phyloP scores from a whole-genome alignment of 768 basidiomycete genomes.

The Infundibulicybe gibba region DNA sequence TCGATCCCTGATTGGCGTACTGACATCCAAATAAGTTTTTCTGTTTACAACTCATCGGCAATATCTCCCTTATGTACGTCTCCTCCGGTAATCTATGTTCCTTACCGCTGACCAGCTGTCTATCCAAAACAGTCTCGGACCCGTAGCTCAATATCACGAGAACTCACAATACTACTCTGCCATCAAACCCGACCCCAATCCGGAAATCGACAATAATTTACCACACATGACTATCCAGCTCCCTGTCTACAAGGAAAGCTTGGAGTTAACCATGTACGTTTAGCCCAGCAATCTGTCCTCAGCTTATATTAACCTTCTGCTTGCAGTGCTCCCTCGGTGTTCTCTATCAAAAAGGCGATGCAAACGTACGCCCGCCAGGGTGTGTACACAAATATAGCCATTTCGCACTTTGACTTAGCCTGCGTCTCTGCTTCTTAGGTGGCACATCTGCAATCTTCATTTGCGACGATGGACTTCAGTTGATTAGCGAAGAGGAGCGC shows the following conservation, averaged over 20 bases:
- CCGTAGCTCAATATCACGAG: slow-evolving; percentile 79
- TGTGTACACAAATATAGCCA: slow-evolving; percentile 1
- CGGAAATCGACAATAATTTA: slow-evolving; percentile 62
- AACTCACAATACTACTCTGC: slow-evolving; percentile 85
- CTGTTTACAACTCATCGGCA: slow-evolving; percentile 66
- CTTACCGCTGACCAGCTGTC: slow-evolving; percentile 15
- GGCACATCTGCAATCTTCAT: slow-evolving; percentile 78
- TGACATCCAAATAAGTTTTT: slow-evolving; percentile 52
- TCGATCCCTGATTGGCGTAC: background rate
- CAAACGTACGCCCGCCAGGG: slow-evolving; percentile 86
- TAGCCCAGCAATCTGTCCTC: background rate
- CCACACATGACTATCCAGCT: slow-evolving; percentile 81
- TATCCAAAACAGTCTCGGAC: slow-evolving; percentile 49
- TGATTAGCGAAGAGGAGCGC: slow-evolving; percentile 59
- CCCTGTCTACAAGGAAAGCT: slow-evolving; percentile 85
- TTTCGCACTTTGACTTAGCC: background rate
- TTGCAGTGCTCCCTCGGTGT: slow-evolving; percentile 63
- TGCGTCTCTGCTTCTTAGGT: slow-evolving; percentile 15
- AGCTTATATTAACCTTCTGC: slow-evolving; percentile 6
- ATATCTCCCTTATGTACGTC: slow-evolving; percentile 52
- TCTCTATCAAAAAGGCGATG: slow-evolving; percentile 81
- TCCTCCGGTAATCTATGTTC: background rate
- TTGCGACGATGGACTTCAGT: slow-evolving; percentile 81
- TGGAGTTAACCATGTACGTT: slow-evolving; percentile 69
- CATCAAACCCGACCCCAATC: slow-evolving; percentile 58